Evolutionary conservation across 352 stramenopile species (phyloP).

Genomic region (Globisporangium yorkense): DNA sequence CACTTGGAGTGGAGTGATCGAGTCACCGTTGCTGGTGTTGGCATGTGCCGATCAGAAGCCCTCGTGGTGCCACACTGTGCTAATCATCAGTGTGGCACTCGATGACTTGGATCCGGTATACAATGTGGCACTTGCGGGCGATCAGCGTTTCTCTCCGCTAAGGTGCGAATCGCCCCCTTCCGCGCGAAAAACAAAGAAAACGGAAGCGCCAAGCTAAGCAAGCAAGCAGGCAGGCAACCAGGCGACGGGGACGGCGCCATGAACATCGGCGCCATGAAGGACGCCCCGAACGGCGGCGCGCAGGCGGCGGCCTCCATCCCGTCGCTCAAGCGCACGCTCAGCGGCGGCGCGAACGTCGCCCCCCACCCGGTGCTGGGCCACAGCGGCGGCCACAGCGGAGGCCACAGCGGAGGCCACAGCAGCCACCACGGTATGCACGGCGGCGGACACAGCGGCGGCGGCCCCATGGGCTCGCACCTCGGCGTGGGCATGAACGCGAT

Average conservation of each 20-base stretch:
- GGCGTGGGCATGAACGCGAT: constrained; percentile 72
- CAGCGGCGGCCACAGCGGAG: constrained; percentile 5
- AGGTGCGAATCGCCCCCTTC: not conserved
- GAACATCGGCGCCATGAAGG: constrained; percentile 74
- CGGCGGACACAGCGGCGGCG: not conserved
- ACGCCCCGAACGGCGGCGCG: constrained; percentile 36
- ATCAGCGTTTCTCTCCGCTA: too few species aligned
- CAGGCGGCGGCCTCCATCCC: constrained; percentile 51
- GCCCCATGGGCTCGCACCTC: constrained; percentile 25
- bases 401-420: constrained; percentile 14
- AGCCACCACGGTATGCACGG: constrained; percentile 18
- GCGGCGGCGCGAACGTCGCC: constrained; percentile 39
- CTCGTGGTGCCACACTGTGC: too few species aligned
- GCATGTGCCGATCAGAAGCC: too few species aligned
- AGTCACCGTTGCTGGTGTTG: too few species aligned
- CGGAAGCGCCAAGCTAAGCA: constrained; percentile 1
- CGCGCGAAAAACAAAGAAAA: not conserved
- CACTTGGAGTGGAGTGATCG: too few species aligned
- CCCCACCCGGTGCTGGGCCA: constrained; percentile 19
- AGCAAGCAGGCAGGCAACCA: not conserved
- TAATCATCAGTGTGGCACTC: not conserved
- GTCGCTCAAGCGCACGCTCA: constrained; percentile 83
- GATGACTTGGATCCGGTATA: not conserved
- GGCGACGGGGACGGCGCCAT: constrained; percentile 20
- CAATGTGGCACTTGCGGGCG: not conserved